Evolutionary conservation across 1,139 yeast species (phyloP).

Genomic region (Hemisphaericaspora xylanilytica): DNA sequence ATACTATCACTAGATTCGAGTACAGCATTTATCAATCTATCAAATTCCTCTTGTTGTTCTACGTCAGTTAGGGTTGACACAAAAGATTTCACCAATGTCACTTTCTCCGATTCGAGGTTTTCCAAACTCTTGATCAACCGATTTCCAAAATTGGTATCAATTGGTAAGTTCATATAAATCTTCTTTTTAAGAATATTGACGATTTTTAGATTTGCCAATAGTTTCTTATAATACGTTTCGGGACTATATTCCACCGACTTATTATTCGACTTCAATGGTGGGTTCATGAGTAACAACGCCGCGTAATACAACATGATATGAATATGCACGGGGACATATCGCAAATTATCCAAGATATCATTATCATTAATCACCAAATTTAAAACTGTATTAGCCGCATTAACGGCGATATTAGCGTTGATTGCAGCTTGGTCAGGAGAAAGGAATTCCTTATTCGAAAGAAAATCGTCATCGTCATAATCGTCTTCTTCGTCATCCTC

Average conservation of each 20-base stretch:
- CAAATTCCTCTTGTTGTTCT: slow-evolving; percentile 9
- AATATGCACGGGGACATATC: slow-evolving; percentile 68
- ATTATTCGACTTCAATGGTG: slow-evolving; percentile 34
- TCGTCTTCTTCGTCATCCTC: slow-evolving; percentile 21
- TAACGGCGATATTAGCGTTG: slow-evolving; percentile 50
- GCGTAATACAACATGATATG: slow-evolving; percentile 72
- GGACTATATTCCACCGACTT: slow-evolving; percentile 17
- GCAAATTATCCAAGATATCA: slow-evolving; percentile 56
- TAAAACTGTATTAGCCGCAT: slow-evolving; percentile 64
- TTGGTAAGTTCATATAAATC: slow-evolving; percentile 47
- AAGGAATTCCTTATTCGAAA: slow-evolving; percentile 36
- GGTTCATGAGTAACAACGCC: slow-evolving; percentile 53
- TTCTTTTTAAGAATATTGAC: slow-evolving; percentile 43
- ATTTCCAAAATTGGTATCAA: slow-evolving; percentile 53
- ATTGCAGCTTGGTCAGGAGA: slow-evolving; percentile 36
- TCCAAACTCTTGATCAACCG: slow-evolving; percentile 47
- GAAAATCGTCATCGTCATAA: slow-evolving; percentile 29
- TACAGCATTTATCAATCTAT: slow-evolving; percentile 8
- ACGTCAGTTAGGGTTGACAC: slow-evolving; percentile 7
- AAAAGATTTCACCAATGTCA: slow-evolving; percentile 16
- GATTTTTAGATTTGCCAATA: slow-evolving; percentile 27
- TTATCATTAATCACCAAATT: slow-evolving; percentile 57
- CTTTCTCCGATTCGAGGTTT: slow-evolving; percentile 40
- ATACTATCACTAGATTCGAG: slow-evolving; percentile 16
- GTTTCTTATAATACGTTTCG: slow-evolving; percentile 20